Evolutionary conservation across 441 rosid genomes (phyloP), one percentile per base, ranked within the genome.

Genomic region (Pelargonium fulgidum): DNA sequence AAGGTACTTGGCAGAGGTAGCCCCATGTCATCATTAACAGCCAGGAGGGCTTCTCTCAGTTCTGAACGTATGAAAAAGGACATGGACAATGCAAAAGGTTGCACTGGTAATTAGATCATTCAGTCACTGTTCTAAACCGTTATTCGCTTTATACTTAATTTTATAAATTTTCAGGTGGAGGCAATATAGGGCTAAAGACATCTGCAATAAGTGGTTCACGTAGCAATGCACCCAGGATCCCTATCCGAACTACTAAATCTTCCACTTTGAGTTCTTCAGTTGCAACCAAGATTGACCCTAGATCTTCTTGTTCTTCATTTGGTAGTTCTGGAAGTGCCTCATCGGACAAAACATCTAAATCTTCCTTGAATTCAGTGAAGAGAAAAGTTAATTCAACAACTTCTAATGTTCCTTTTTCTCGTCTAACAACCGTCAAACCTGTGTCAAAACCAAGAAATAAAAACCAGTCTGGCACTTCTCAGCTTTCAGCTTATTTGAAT

Each of bases 241-340:
- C 59, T 59, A 59, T 59, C 36, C 13, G 64, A 61, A 75, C 84
- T 73, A 73, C 68, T 58, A 86, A 76, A 72, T 78, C 90, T 64
- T 71, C 72, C 79, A 72, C 84, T 69, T 71, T 76, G 52, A 73
- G 76, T 59, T 82, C 87, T 80, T 81, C 90, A 74, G 72, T 72
- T 48, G 79, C 82, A 79, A 74, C 77, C 66, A 87, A 85, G 79
- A 75, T 68, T 3, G 88, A 85, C 71, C 68, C 81, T 79, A 79
- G 76, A 68, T 73, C 92, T 76, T 85, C 98, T 68, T 75, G 85
- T 74, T 88, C 95, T 66, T 85, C 91, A 19, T 68, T 80, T 29
- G 92, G 85, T 71, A 87, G 95, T 79, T 86, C 82, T 62, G 81
- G 76, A 71, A 88, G 88, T 74, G 70, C 77, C 79, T 81, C 86